Evolutionary conservation across 306 rosid species (phyloP), one percentile per base, ranked within the genome.

Genomic region (Canavalia gladiata): DNA sequence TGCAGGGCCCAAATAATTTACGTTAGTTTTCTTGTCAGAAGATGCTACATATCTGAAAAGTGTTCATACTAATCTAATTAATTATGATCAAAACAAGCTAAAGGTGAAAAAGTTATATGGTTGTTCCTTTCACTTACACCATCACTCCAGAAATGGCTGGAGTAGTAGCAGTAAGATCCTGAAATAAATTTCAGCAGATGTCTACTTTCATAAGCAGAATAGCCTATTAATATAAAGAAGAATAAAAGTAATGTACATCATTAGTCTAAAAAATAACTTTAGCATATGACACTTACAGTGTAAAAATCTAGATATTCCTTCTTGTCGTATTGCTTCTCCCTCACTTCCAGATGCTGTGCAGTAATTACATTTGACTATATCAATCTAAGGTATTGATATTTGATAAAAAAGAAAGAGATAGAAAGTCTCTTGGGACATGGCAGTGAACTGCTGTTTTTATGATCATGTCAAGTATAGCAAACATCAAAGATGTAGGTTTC

Each of bases 251-350:
- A 11, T 8, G 10, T 3, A 76, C 25, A 50, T 50, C 12, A 50
- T 63, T 49, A 10, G 8, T 29, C 42, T 41, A 54, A 30, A 62
- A 72, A 7, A 3, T 7, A 43, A 52, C 9, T 5, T 63, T 35
- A 46, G 57, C 54, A 51, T 50, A 25, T 35, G 77, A 62, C 54
- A 89, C 99, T 95, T 88, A 90, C 97, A 28, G 94, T 88, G 86
- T 87, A 95, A 83, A 93, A 66, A 81, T 95, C 94, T 30, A 91
- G 64, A 76, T 95, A 91, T 64, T 83, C 95, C 87, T 92, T 90
- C 84, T 85, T 70, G 88, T 95, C 98, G 34, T 91, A 91, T 87
- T 91, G 98, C 87, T 95, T 95, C 90, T 95, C 98, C 86, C 99
- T 87, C 82, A 89, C 99, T 84, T 90, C 99, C 46, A 95, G 87